Evolutionary conservation across 2,329 filamentous ascomycete genomes (phyloP).

Genomic region (Fusarium graminum): DNA sequence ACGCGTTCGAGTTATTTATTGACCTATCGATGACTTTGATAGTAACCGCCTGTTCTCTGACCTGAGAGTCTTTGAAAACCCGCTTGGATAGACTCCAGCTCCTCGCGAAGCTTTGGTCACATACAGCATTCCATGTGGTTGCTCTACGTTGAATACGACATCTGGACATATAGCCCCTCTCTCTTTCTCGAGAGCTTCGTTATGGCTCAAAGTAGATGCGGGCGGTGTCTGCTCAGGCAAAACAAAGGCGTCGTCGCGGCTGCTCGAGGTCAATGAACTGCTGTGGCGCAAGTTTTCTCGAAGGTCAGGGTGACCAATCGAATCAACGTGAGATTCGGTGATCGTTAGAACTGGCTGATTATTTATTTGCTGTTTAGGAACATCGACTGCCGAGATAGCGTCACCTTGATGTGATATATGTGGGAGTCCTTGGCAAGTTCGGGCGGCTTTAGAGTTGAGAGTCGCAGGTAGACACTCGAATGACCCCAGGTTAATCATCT

Average conservation of each 20-base stretch:
- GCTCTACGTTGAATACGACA: not conserved
- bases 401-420: conserved; percentile 20
- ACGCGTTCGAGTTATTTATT: conserved; percentile 29
- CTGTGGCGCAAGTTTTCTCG: conserved; percentile 11
- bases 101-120: conserved; percentile 4
- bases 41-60: conserved; percentile 11
- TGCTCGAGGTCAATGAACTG: conserved; percentile 12
- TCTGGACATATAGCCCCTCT: conserved; percentile 7
- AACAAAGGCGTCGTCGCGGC: conserved; percentile 25
- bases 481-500: conserved; percentile 23
- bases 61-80: conserved; percentile 14
- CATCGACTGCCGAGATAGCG: conserved; percentile 1
- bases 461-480: conserved; percentile 6
- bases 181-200: conserved; percentile 7
- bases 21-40: conserved; percentile 28
- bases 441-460: conserved; percentile 2
- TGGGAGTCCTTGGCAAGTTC: not conserved
- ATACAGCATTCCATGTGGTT: not conserved
- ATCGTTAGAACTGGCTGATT: not conserved
- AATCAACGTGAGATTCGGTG: not conserved
- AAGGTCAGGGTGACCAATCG: not conserved
- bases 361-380: not conserved
- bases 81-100: conserved; percentile 3
- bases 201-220: conserved; percentile 10
- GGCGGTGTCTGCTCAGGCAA: conserved; percentile 23